phyloP scores from a whole-genome alignment of 495 filamentous ascomycete genomes.

The Collariella sp. region DNA sequence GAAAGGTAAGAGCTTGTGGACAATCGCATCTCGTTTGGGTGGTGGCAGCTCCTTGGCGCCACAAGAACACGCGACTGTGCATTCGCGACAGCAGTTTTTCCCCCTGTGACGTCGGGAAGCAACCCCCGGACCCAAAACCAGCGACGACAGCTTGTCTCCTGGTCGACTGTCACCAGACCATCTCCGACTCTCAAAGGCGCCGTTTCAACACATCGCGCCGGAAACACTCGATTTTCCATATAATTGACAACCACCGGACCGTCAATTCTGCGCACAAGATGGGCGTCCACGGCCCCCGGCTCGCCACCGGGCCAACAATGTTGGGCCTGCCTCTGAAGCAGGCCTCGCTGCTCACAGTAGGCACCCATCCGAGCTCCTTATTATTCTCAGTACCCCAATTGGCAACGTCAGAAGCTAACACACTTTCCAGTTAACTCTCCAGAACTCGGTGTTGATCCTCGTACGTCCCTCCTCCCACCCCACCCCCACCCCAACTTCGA shows the following conservation, averaged over 20 bases:
- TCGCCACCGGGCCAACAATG: conserved; percentile 35
- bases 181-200: not conserved
- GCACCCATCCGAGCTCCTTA: conserved; percentile 16
- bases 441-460: conserved; percentile 72
- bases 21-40: no score
- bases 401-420: conserved; percentile 22
- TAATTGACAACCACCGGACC: not conserved
- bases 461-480: conserved; percentile 33
- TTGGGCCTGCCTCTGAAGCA: conserved; percentile 68
- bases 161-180: not conserved
- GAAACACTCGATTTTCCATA: not conserved
- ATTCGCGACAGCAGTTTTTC: not conserved
- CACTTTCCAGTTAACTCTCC: conserved; percentile 56
- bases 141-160: not conserved
- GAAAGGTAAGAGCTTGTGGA: no score
- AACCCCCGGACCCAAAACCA: not conserved
- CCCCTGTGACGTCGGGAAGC: not conserved
- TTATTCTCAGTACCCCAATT: not conserved
- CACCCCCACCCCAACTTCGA: no score
- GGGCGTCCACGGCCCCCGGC: conserved; percentile 31
- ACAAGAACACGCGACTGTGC: not conserved
- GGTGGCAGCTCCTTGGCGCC: not conserved
- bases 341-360: conserved; percentile 69
- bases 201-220: not conserved
- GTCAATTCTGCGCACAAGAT: conserved; percentile 14